Evolutionary conservation across 306 rosid genomes (phyloP).

Genomic region (Quercus suber): DNA sequence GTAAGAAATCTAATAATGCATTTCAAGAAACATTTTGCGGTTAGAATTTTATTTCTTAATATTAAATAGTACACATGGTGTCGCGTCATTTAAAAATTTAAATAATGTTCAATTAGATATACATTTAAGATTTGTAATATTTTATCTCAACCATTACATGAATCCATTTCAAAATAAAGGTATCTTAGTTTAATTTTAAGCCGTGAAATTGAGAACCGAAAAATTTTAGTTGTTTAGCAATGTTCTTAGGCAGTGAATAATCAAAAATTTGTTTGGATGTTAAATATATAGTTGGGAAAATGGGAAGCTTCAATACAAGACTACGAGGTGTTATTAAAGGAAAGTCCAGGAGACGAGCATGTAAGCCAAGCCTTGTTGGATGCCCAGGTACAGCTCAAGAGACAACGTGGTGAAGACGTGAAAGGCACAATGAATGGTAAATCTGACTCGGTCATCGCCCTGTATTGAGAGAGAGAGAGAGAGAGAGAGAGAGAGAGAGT

Average conservation of each 20-base stretch:
- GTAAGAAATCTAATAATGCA: too few species aligned
- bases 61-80: too few species aligned
- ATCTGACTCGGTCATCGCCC: conserved; percentile 1
- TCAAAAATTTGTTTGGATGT: not conserved
- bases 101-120: too few species aligned
- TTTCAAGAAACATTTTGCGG: too few species aligned
- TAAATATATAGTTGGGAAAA: conserved; percentile 51
- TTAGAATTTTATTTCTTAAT: too few species aligned
- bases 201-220: not conserved
- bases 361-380: conserved; percentile 44
- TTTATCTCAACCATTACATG: too few species aligned
- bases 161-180: too few species aligned
- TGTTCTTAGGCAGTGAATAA: not conserved
- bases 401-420: conserved; percentile 23
- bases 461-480: not conserved
- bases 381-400: conserved; percentile 44
- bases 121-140: too few species aligned
- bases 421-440: conserved; percentile 10
- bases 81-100: too few species aligned
- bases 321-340: conserved; percentile 54
- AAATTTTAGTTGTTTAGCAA: not conserved
- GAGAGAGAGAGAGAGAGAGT: too few species aligned
- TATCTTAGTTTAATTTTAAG: too few species aligned
- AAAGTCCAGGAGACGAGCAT: conserved; percentile 56
- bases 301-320: conserved; percentile 78